Base-by-base conservation (phyloP, 2,329 filamentous ascomycete species). In the Epichloe amarillans region DNA sequence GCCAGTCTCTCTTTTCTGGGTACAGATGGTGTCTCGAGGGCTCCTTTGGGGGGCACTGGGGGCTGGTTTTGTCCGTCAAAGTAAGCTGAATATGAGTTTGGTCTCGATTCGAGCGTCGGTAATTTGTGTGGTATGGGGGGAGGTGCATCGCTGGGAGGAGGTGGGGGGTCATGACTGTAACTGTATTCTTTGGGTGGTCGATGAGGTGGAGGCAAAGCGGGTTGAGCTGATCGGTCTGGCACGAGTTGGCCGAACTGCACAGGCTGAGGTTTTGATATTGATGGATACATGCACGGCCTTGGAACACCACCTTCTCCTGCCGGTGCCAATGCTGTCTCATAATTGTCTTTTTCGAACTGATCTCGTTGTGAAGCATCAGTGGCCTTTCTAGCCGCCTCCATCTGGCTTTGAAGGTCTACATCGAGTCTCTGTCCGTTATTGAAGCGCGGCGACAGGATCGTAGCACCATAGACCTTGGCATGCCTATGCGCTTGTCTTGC, bases 1-100 rank as follows among this genome's bases (percentile, higher is more conserved):
- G 86, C 88, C 58, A 87, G 85, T 46, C 80, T 65, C 52, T 83
- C 66, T 66, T 80, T 74, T 55, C 75, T 71, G 3, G 67, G 62
- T 3, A 60, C 57, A 4, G 59, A 17, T 5, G 64, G 64, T 10
- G 58, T 51, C 3, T 56, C 53, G 17, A 45, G 39, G 14, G 55
- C 46, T 45, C 59, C 56, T 52, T 68, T 68, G 3, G 60, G 60
- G 60, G 65, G 65, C 30, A 60, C 55, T 30, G 59, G 50, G 15
- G 61, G 64, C n/a, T 48, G 47, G 7, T 14, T 3, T 26, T 45
- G 41, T 14, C 12, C 41, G 5, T 35, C 36, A 37, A 33, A 40
- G 14, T 54, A 49, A 42, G 52, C 40, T 7, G 43, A 36, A 4
- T 40, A 45, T 3, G 49, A 42, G 23, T 56, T 50, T 21, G 56